Evolutionary conservation across 805 yeast species (phyloP), one percentile per base, ranked within the genome.

Genomic region (Hanseniaspora pseudoguilliermondii): DNA sequence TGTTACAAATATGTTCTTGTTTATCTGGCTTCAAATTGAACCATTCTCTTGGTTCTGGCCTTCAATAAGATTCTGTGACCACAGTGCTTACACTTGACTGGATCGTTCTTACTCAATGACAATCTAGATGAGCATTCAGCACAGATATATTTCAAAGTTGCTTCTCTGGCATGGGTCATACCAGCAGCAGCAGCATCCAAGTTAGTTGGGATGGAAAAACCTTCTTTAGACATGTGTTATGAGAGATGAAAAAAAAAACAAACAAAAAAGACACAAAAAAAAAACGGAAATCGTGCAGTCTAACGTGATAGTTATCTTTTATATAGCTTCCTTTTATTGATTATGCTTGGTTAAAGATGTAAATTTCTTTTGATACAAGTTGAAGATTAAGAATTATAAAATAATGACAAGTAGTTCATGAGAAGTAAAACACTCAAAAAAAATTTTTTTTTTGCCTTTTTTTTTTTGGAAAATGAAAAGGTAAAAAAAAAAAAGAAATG

Each of bases 41-140:
- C 95, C 95, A 91, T 87, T 75, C 97, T 82, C 77, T 90, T 86
- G 50, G 97, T 91, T 75, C 98, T 84, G 59, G 96, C 95, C 75
- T 93, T 93, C 75, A 91, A 87, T 60, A 93, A 75, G 59, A 93
- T 97, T 74, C 98, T 84, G 74, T 93, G 97, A 60, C 98, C 98
- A 73, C 98, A 93, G 63, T 90, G 95, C 73, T 89, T 90, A 74
- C 98, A 93, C 75, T 97, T 86, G 61, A 93, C 95, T 34, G 97
- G 95, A 70, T 93, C 98, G 63, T 86, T 87, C 73, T 91, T 88
- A 54, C 88, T 83, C 62, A 93, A 79, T 2, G 95, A 81, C 63
- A 90, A 84, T 55, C 84, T 82, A 56, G 90, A 80, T 9, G 97
- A 95, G 73, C 98, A 93, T 74, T 88, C 93, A 46, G 97, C 96